Evolutionary conservation across 352 stramenopile species (phyloP), one percentile per base, ranked within the genome.

Genomic region (Phytopythium chamaehyphon): DNA sequence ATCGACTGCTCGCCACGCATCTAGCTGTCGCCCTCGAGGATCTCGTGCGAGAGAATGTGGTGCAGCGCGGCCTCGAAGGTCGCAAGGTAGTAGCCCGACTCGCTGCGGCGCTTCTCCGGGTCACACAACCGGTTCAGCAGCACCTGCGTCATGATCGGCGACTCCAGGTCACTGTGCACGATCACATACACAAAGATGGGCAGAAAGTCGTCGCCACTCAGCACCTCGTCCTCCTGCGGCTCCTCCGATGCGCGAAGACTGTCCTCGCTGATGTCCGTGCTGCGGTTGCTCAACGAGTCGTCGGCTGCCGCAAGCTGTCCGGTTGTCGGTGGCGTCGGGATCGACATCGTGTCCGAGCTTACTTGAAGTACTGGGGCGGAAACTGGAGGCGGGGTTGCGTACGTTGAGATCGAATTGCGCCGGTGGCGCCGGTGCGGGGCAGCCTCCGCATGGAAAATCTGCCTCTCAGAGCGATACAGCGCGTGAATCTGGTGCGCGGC

Each of bases 111-210:
- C 63, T 92, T 90, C 58, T 94, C 83, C 6, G 79, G 82, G 47
- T 94, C 83, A 49, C 83, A 90, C 23, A 94, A 71, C 22, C 77
- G 80, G 59, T 92, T 91, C 36, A 94, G 61, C 54, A 92, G 68
- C 46, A 90, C 76, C 58, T 92, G 77, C 16, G 82, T 90, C 54
- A 90, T 73, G 57, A 94, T 89, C 2, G 83, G 83, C 24, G 81
- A 60, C 38, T 74, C 64, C 31, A 94, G 61, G 19, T 90, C 70
- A 55, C 75, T 87, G 61, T 92, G 81, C 33, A 94, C 81, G 59
- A 94, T 87, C 57, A 94, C 81, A 69, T 92, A 92, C 69, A 94
- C 88, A 72, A 94, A 91, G 63, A 94, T 92, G 40, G 81, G 81
- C 61, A 94, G 57, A 54, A 94, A 91, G 61, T 92, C 82, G 66